Evolutionary conservation across 352 stramenopile species (phyloP).

Genomic region (Nothophytophthora sp.): DNA sequence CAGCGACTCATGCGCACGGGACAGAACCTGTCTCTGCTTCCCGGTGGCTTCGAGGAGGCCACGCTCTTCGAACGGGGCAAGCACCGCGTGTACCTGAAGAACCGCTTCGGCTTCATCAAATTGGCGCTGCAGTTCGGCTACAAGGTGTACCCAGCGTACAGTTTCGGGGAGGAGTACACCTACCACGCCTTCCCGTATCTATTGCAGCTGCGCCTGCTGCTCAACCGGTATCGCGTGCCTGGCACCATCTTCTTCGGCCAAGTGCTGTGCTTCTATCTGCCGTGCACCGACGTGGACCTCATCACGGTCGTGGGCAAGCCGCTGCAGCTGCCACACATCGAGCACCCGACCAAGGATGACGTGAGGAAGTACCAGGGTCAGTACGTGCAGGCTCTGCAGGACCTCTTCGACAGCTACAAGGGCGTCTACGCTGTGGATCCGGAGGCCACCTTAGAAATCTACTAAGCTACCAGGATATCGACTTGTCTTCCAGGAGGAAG

Average conservation of each 20-base stretch:
- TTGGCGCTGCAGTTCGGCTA: slow-evolving; percentile 91
- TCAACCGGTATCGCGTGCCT: slow-evolving; percentile 87
- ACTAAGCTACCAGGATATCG: slow-evolving; percentile 21
- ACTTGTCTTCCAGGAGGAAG: too few relatives aligned
- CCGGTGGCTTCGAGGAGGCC: slow-evolving; percentile 95
- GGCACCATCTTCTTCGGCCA: slow-evolving; percentile 78
- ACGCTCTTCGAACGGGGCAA: slow-evolving; percentile 79
- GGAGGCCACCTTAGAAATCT: slow-evolving; percentile 52
- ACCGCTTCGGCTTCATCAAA: slow-evolving; percentile 93
- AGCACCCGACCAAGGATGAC: slow-evolving; percentile 85
- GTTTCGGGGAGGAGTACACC: slow-evolving; percentile 90
- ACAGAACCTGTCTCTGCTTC: slow-evolving; percentile 80
- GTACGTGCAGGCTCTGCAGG: slow-evolving; percentile 84
- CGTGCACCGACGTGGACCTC: slow-evolving; percentile 67
- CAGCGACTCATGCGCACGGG: slow-evolving; percentile 44
- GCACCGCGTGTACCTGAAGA: slow-evolving; percentile 92
- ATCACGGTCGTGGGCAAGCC: slow-evolving; percentile 90
- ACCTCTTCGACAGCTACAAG: slow-evolving; percentile 91
- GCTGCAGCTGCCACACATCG: slow-evolving; percentile 84
- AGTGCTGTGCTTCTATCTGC: slow-evolving; percentile 84
- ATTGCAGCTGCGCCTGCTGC: slow-evolving; percentile 67
- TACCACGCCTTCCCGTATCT: slow-evolving; percentile 89
- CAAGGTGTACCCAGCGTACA: slow-evolving; percentile 87
- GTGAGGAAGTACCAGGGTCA: slow-evolving; percentile 87
- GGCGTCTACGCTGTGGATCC: slow-evolving; percentile 73